Evolutionary conservation across 1,284 basidiomycete species (phyloP), one percentile per base, ranked within the genome.

Genomic region (Trametes polyzona): DNA sequence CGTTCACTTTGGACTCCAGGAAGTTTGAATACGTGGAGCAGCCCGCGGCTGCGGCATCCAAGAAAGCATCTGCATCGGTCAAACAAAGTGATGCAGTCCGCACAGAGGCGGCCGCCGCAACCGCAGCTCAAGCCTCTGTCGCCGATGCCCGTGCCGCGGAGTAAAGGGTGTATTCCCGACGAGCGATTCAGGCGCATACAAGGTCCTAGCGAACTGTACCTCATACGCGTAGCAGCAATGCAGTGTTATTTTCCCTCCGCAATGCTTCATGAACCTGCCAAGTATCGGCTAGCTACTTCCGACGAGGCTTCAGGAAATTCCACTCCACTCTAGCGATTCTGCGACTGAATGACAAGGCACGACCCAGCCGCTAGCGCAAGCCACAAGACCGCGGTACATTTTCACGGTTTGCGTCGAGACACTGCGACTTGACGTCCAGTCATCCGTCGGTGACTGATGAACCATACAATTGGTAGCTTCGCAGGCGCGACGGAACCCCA

Each of bases 1-100:
- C 92, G 16, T 85, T 94, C 59, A 90, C 87, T 0, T 78, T 93
- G 48, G 92, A 94, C 72, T 86, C 88, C 39, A 83, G 87, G 55
- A 90, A 88, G 69, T 88, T 79, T 37, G 81, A 82, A 69, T 84
- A 83, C 58, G 63, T 81, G 36, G 71, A 72, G 50, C 62, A 62
- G 49, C 60, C 64, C 12, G 55, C 52, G 27, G 52, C 56, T 54
- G 43, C 57, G 39, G 56, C 41, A 36, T 49, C 61, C 37, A 57
- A 54, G 57, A 65, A 65, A 29, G 29, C 57, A 17, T 42, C 36
- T 40, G 55, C 46, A 24, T 48, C 46, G 40, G 57, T 55, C 26
- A 57, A 43, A 43, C 50, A 51, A 35, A 52, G 12, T 49, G 46
- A 19, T 8, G 2, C 23, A n/a, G 26, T 17, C 1, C 19, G 23